Evolutionary conservation across 345 rosid genomes (phyloP).

Genomic region (Moricandia moricandioides): DNA sequence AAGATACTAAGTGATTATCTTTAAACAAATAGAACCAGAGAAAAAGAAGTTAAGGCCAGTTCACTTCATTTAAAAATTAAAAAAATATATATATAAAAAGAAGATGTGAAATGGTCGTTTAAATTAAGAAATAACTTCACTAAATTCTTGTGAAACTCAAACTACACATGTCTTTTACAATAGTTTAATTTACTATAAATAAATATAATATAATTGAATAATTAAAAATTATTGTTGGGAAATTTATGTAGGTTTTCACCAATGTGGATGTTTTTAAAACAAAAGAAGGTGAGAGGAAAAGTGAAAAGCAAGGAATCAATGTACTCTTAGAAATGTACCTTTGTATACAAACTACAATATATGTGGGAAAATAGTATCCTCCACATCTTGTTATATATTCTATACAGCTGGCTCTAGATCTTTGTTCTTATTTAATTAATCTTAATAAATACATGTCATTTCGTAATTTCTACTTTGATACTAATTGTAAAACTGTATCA

Average conservation of each 20-base stretch:
- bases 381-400: conserved; percentile 30
- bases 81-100: background rate
- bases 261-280: background rate
- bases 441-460: background rate
- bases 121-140: background rate
- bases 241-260: background rate
- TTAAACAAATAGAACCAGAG: background rate
- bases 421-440: conserved; percentile 1
- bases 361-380: conserved; percentile 13
- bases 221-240: too few relatives aligned
- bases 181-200: background rate
- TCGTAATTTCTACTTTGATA: background rate
- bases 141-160: background rate
- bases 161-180: background rate
- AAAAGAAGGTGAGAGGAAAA: conserved; percentile 11
- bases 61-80: too few relatives aligned
- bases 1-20: background rate
- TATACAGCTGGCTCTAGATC: conserved; percentile 28
- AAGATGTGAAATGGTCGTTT: background rate
- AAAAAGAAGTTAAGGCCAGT: background rate
- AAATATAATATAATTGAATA: background rate
- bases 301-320: conserved; percentile 24
- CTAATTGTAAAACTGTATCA: background rate
- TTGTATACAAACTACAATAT: conserved; percentile 33
- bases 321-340: conserved; percentile 33